Evolutionary conservation across 352 stramenopile genomes (phyloP), one percentile per base, ranked within the genome.

Genomic region (Globisporangium spiculum): DNA sequence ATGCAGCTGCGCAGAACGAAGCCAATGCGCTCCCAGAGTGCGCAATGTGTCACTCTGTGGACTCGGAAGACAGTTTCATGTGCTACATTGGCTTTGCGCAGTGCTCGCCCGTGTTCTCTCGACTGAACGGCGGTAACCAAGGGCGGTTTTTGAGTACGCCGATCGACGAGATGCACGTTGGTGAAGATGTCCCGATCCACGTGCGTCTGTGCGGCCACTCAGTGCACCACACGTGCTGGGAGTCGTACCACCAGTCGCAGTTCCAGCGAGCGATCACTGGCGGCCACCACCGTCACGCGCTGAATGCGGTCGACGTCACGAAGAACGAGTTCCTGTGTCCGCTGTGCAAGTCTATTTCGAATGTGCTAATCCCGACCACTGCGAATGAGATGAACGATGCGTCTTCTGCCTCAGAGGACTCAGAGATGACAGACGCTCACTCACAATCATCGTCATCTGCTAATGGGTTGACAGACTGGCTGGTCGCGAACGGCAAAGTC

Each of bases 261-360:
- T 97, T 98, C 65, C 92, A 98, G 73, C 89, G 94, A 32, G 85
- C 94, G 34, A 96, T 95, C 59, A 97, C 88, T 18, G 94, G 97
- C 55, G 92, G 97, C 56, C 91, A 97, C 65, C 98, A 98, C 78
- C 92, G 97, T 57, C 93, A 92, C 56, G 84, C 86, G 8, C 63
- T 96, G 18, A 98, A 98, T 76, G 94, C 94, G 22, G 96, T 98
- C 1, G 97, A 99, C 70, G 96, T 98, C 56, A 96, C 95, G 41
- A 97, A 98, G 70, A 97, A 97, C 54, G 96, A 99, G 71, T 99
- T 99, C 67, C 71, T 99, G 5, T 99, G 97, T 73, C 97, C 97
- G 3, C 74, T 99, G 27, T 99, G 97, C 83, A 99, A 99, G 68
- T 96, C 97, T 58, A 96, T 99, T n/a, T 98, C 92, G 0, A 99